These are phyloP conservation scores for Penicillium nordicum DNA, from an alignment of 2,329 filamentous ascomycete genomes.

Conservation along the genomic window DNA sequence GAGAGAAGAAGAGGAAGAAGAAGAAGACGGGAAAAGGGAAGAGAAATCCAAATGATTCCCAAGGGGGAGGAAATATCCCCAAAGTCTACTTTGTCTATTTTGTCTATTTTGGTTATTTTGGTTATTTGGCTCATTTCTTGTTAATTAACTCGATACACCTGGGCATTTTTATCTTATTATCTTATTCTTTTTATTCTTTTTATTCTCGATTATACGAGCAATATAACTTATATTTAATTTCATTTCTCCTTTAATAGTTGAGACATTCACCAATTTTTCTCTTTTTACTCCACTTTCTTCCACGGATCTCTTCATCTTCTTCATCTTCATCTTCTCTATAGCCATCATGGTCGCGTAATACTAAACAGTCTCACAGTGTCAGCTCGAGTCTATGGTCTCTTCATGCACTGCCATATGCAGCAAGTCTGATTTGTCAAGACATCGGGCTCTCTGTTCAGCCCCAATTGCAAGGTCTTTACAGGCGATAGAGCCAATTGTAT, in stretches of 20 bases:
- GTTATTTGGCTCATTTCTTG: neutral
- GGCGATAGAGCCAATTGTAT: conserved; percentile 14
- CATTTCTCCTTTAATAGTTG: neutral
- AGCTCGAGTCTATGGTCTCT: conserved; percentile 1
- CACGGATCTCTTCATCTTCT: neutral
- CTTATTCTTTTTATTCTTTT: too few relatives aligned
- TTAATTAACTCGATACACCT: neutral
- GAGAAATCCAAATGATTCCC: neutral
- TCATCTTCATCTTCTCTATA: neutral
- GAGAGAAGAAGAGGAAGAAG: neutral
- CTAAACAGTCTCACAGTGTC: neutral
- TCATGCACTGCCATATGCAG: neutral
- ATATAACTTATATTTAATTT: neutral
- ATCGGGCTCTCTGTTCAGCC: conserved; percentile 7
- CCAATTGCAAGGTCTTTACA: conserved; percentile 13
- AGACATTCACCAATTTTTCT: neutral
- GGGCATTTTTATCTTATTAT: too few relatives aligned
- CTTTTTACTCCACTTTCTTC: conserved; percentile 3
- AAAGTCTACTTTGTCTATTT: neutral
- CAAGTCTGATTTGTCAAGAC: neutral
- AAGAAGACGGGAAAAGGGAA: neutral
- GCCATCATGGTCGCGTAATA: neutral
- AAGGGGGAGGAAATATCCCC: neutral
- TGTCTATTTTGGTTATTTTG: neutral
- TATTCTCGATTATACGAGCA: neutral